phyloP scores from a whole-genome alignment of 2,329 filamentous ascomycete species.

The Lasiodiplodia citricola region DNA sequence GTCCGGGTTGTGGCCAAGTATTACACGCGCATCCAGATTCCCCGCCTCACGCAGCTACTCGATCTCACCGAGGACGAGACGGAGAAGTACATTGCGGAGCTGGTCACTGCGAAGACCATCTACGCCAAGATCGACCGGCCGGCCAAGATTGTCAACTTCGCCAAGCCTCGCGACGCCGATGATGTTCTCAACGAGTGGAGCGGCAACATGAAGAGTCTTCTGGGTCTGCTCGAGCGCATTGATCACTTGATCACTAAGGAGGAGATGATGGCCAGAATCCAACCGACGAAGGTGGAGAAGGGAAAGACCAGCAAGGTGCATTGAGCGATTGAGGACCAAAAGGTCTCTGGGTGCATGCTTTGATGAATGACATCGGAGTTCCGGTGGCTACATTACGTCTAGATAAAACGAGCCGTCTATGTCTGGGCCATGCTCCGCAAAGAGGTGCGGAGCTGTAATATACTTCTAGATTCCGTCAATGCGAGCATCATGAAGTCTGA shows the following conservation, averaged over 20 bases:
- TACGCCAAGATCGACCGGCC: constrained; percentile 97
- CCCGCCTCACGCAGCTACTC: constrained; percentile 84
- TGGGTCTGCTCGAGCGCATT: constrained; percentile 85
- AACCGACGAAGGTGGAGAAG: constrained; percentile 56
- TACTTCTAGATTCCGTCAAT: constrained; percentile 27
- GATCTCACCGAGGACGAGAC: constrained; percentile 95
- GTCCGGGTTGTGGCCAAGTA: constrained; percentile 97
- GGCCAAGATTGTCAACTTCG: constrained; percentile 89
- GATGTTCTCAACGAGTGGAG: constrained; percentile 99
- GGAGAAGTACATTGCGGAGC: constrained; percentile 97
- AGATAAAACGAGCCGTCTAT: constrained; percentile 13
- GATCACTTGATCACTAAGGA: constrained; percentile 99
- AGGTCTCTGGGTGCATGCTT: neutral
- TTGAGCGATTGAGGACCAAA: constrained; percentile 32
- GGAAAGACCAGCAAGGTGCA: constrained; percentile 45
- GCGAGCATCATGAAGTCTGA: neutral
- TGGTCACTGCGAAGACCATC: constrained; percentile 97
- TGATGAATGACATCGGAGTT: constrained; percentile 17
- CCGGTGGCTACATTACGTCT: constrained; percentile 22
- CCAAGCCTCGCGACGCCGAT: constrained; percentile 91
- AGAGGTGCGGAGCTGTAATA: constrained; percentile 22
- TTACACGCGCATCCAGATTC: constrained; percentile 96
- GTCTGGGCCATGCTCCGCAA: constrained; percentile 13
- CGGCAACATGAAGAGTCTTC: constrained; percentile 92
- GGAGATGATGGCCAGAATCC: constrained; percentile 88